phyloP scores from a whole-genome alignment of 2,329 filamentous ascomycete genomes.

The Saccharata proteae region DNA sequence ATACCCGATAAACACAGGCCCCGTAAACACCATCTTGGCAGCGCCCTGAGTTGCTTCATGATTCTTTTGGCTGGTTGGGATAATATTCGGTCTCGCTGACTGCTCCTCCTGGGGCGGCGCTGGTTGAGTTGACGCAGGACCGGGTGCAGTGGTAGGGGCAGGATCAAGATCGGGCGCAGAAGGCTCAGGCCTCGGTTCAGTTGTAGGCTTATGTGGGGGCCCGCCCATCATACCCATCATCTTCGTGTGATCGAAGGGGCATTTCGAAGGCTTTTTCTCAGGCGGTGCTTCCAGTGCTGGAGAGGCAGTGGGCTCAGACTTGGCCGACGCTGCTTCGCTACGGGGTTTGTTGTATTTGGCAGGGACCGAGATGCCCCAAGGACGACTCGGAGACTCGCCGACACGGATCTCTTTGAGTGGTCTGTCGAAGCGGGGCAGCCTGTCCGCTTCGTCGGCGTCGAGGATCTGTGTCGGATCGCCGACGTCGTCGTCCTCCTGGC shows the following conservation, averaged over 20 bases:
- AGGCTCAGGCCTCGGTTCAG: not conserved
- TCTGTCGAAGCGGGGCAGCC: constrained; percentile 68
- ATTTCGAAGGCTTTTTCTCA: constrained; percentile 20
- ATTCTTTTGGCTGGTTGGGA: not conserved
- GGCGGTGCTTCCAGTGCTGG: constrained; percentile 34
- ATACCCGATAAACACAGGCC: constrained; percentile 89
- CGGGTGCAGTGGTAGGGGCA: not conserved
- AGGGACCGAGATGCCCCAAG: constrained; percentile 84
- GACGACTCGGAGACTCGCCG: constrained; percentile 82
- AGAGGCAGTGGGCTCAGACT: constrained; percentile 28
- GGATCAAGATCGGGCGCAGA: constrained; percentile 5
- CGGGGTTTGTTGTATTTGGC: constrained; percentile 31
- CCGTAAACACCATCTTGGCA: constrained; percentile 80
- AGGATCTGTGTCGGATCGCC: constrained; percentile 12
- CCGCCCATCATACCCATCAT: constrained; percentile 5
- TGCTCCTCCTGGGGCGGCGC: not conserved
- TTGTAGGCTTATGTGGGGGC: constrained; percentile 5
- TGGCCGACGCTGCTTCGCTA: constrained; percentile 26
- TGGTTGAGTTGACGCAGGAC: not conserved
- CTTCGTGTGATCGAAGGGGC: constrained; percentile 23
- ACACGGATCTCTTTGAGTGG: constrained; percentile 81
- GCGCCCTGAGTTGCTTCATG: not conserved
- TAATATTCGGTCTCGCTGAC: too few species aligned
- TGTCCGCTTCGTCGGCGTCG: constrained; percentile 41
- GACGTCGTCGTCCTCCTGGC: too few species aligned